Evolutionary conservation across 2,329 filamentous ascomycete genomes (phyloP), one percentile per base, ranked within the genome.

Genomic region (Pseudocercospora eumusae): DNA sequence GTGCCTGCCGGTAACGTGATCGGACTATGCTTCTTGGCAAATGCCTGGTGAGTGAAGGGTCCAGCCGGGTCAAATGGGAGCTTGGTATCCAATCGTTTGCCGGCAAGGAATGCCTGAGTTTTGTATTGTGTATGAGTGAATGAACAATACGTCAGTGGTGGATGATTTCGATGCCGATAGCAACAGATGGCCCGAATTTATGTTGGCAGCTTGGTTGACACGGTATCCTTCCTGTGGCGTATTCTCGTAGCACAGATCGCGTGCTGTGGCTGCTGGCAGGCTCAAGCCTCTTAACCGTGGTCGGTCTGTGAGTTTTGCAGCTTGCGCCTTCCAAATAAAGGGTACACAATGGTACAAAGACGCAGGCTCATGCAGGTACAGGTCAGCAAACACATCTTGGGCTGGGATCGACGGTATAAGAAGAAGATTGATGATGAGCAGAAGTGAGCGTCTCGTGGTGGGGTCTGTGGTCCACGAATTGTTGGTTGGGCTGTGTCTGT

Each of bases 1-100:
- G n/a, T 54, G 50, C 50, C 50, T 54, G 50, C 50, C 25, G 50
- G 50, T 54, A 54, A 54, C 50, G 50, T 54, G 50, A 54, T 54
- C 50, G 50, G 50, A 54, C 50, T 31, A 36, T 20, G 50, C 7
- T 25, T 36, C 50, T 54, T 36, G 50, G 50, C 50, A 54, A 54
- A 54, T 54, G 50, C 50, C 50, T 54, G 50, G 50, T 54, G 50
- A 50, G 23, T 54, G 50, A 54, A 54, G 50, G 50, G 27, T 31
- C n/a, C n/a, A 31, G 28, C 23, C 49, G 15, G 27, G 7, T 27
- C 23, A 53, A 49, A 49, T 49, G 45, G 45, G 45, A 25, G 45
- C 45, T 23, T 49, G 18, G 21, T 49, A 25, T 23, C 49, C 49
- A 53, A 53, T 53, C 49, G 27, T 28, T 28, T 33, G 11, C 15